phyloP scores from a whole-genome alignment of 495 filamentous ascomycete genomes.

The Aspergillus asperescens region DNA sequence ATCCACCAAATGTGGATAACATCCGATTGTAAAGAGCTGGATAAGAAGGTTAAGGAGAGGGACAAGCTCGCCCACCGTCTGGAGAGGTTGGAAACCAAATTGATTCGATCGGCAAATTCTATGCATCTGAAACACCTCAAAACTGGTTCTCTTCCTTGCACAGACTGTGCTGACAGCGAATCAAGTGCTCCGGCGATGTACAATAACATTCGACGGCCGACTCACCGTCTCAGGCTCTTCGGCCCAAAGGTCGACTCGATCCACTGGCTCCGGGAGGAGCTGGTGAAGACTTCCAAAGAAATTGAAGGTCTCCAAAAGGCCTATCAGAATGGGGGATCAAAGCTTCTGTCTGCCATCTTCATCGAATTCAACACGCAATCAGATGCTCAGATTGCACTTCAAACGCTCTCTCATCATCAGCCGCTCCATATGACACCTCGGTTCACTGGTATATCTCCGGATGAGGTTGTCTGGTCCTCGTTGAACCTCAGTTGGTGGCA shows the following conservation, averaged over 20 bases:
- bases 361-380: slow-evolving; percentile 76
- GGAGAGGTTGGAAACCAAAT: slow-evolving; percentile 59
- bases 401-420: slow-evolving; percentile 77
- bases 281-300: slow-evolving; percentile 64
- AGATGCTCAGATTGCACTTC: slow-evolving; percentile 74
- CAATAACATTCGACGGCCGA: slow-evolving; percentile 48
- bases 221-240: slow-evolving; percentile 49
- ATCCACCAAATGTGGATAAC: slow-evolving; percentile 60
- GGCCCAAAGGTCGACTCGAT: slow-evolving; percentile 80
- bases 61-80: slow-evolving; percentile 56
- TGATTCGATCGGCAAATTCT: slow-evolving; percentile 57
- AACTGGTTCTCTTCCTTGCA: slow-evolving; percentile 20
- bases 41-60: slow-evolving; percentile 53
- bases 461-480: slow-evolving; percentile 78
- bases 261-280: slow-evolving; percentile 70
- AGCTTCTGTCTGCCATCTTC: slow-evolving; percentile 65
- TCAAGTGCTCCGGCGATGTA: slow-evolving; percentile 44
- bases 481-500: slow-evolving; percentile 82
- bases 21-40: slow-evolving; percentile 49
- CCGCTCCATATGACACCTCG: slow-evolving; percentile 81
- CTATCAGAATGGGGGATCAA: slow-evolving; percentile 41
- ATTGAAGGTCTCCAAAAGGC: slow-evolving; percentile 58
- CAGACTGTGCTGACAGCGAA: slow-evolving; percentile 35
- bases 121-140: slow-evolving; percentile 43
- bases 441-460: slow-evolving; percentile 70